Evolutionary conservation across 2,329 filamentous ascomycete genomes (phyloP).

Genomic region (Trichoderma aggressivum): DNA sequence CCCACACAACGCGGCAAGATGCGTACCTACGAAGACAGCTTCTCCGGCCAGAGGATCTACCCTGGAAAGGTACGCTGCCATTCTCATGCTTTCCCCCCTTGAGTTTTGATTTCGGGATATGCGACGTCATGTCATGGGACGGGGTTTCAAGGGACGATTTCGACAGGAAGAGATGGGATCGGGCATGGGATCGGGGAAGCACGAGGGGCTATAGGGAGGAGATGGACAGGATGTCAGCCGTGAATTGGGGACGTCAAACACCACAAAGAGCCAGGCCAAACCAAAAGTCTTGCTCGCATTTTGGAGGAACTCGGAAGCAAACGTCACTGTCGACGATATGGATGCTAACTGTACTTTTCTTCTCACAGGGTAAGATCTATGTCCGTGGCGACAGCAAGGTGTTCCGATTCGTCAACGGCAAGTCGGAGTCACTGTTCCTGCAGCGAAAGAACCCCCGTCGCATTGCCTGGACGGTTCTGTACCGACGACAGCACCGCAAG

Average conservation of each 20-base stretch:
- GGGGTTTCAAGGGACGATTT: background rate
- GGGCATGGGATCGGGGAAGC: background rate
- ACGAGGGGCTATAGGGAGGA: background rate
- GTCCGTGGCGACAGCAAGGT: constrained; percentile 99
- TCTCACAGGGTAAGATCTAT: constrained; percentile 91
- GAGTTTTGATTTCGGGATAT: constrained; percentile 23
- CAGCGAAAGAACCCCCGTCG: constrained; percentile 99
- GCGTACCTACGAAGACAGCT: constrained; percentile 65
- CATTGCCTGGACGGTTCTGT: constrained; percentile 98
- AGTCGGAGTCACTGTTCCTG: constrained; percentile 99
- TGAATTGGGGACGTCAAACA: background rate
- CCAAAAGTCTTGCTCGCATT: background rate
- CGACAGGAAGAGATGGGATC: background rate
- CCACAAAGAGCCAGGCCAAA: background rate
- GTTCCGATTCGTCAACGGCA: constrained; percentile 99
- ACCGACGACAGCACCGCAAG: constrained; percentile 99
- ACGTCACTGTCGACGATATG: background rate
- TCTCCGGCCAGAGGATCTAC: constrained; percentile 66
- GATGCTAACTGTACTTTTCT: constrained; percentile 10
- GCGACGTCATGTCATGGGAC: constrained; percentile 21
- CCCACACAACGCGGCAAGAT: constrained; percentile 49
- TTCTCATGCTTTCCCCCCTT: constrained; percentile 12
- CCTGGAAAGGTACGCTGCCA: constrained; percentile 58
- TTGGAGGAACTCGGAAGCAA: background rate
- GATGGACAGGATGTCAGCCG: background rate